These are phyloP conservation scores for Colletotrichum abscissum DNA, from an alignment of 2,329 filamentous ascomycete genomes.

Conservation along the genomic window DNA sequence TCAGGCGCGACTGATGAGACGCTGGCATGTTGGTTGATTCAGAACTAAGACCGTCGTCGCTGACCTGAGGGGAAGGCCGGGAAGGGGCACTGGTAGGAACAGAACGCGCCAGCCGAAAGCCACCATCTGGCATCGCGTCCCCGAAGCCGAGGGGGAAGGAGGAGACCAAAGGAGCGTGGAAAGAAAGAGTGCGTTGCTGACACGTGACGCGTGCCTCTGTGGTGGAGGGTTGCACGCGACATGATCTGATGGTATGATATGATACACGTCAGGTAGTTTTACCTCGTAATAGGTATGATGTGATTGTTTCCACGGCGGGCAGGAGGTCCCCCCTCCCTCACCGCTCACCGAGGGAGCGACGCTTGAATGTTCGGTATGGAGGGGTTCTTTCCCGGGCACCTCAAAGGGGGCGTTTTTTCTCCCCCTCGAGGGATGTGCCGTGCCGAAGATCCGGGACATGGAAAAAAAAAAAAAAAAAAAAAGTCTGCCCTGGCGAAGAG, in stretches of 20 bases:
- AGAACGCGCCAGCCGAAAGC: not conserved
- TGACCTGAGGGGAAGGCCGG: not conserved
- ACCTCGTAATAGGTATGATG: not conserved
- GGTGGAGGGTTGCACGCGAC: not conserved
- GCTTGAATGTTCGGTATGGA: not conserved
- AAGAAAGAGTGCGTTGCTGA: not conserved
- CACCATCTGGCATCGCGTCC: not conserved
- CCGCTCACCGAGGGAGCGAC: no score
- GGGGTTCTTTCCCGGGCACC: not conserved
- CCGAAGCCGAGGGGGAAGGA: not conserved
- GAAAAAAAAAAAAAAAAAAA: no score
- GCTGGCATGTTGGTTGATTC: not conserved
- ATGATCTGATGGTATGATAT: not conserved
- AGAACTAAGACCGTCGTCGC: not conserved
- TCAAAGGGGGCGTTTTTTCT: no score
- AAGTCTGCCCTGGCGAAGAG: not conserved
- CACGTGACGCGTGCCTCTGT: not conserved
- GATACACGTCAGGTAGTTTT: not conserved
- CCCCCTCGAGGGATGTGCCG: not conserved
- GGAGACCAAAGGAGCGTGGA: not conserved
- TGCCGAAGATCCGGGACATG: not conserved
- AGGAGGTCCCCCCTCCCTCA: no score
- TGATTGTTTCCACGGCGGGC: not conserved
- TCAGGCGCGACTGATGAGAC: slow-evolving; percentile 17
- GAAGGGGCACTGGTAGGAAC: not conserved